Base-by-base conservation (phyloP, 2,329 filamentous ascomycete genomes). In the Aspergillus aculeatus region DNA sequence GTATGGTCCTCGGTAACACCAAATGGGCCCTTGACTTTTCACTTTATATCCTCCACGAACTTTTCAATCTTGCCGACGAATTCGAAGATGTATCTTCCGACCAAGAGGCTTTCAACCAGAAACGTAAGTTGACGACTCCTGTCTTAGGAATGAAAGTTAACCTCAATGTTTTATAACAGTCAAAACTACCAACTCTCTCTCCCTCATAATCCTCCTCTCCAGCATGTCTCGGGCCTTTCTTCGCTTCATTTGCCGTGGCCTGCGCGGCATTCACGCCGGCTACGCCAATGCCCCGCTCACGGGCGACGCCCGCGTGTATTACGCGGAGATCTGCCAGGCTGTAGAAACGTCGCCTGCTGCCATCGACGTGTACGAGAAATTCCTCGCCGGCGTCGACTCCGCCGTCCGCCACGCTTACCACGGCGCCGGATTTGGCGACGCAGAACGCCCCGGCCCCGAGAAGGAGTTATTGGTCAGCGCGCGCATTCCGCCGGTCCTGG, bases 201-300 rank as follows among this genome's bases (percentile, higher is more conserved):
- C 78, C 50, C 71, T 81, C 24, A 64, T 81, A 61, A 80, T 96
- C 14, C 72, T 95, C 21, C 83, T 96, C 31, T 89, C 87, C 68
- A 92, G 89, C 31, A 86, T 89, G 55, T 89, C 89, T 11, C 85
- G 92, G 12, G 85, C 86, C 21, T 89, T 94, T 63, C 80, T 96
- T 23, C 85, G 86, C 26, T 86, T 89, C 31, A 81, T 87, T 51
- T 90, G 86, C 72, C 86, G 86, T 47, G 84, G 87, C 31, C 80
- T 92, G 23, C 74, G 78, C 4, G 83, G 86, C 62, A 77, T 90
- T 64, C 79, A 80, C 14, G 78, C 79, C 1, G 75, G 73, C 53
- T 73, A 70, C 60, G 66, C 69, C 54, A 70, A 77, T 21, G 78
- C 81, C 57, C 62, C 77, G 14, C 69, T 77, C 38, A 65, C 69